Evolutionary conservation across 176 grass and related monocot genomes (phyloP), one percentile per base, ranked within the genome.

Genomic region (Aegilops longissima): DNA sequence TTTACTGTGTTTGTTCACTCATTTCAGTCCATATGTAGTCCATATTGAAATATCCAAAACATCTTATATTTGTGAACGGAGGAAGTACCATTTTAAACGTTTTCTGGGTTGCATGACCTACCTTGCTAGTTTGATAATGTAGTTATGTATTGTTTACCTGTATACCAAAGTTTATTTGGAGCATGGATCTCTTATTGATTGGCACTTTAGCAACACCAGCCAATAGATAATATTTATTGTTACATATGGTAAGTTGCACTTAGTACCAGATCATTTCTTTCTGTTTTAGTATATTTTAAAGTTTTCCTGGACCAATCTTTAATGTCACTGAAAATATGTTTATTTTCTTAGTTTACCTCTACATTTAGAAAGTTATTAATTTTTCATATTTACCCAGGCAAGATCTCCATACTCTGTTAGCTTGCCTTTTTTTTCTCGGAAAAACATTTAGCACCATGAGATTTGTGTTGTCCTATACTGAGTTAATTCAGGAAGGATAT

Each of bases 401-500:
- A 17, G 2, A 65, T 54, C 3, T 73, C 36, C 36, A 16, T 69
- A 17, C 24, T 61, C 72, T 62, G 18, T 77, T 36, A 73, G 8
- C 71, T 69, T 82, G 16, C 6, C 23, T 44, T 62, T 29, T 83
- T 9, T 62, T 62, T 75, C 54, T 73, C 14, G 3, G 56, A 64
- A 75, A 74, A 63, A 84, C 17, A 42, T 83, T 10, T 63, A 61
- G 71, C 59, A 5, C 13, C 56, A 85, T 89, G 35, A 24, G 20
- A 14, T 80, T 34, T 58, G 51, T 75, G 23, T 33, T 73, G 31
- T 49, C 3, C 40, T 59, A 34, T 69, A 69, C n/a, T 49, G 44
- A 69, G 61, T 51, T 87, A 81, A 91, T 76, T 76, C n/a, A 84
- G 66, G 36, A 82, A 51, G 1, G 49, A 18, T 27, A 77, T 91